Conservation (phyloP, 805 yeast species). For the Starmerella tilneyi region DNA sequence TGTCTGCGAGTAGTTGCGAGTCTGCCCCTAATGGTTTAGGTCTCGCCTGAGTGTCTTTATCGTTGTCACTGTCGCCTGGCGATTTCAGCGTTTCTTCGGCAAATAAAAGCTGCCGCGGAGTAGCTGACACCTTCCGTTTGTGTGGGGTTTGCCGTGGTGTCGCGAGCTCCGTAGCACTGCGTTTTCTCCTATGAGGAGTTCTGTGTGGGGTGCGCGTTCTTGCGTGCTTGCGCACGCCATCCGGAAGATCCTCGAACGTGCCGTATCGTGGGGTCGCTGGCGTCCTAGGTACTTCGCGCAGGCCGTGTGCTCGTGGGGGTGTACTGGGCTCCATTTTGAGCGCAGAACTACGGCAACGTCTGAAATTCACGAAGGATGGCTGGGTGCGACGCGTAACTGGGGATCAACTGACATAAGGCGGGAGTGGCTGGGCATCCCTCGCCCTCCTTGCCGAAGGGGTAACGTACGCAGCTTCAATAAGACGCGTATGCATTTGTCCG, state of each 20-base stretch:
- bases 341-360: background rate
- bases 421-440: constrained; percentile 1
- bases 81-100: background rate
- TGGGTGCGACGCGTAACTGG: constrained; percentile 4
- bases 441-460: background rate
- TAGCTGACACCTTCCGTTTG: constrained; percentile 1
- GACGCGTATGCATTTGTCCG: background rate
- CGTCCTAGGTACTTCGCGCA: constrained; percentile 21
- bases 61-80: background rate
- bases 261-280: constrained; percentile 27
- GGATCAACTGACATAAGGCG: background rate
- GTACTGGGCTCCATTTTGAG: constrained; percentile 23
- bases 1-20: no score
- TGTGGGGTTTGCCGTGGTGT: constrained; percentile 22
- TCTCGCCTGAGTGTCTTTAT: background rate
- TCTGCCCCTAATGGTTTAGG: background rate
- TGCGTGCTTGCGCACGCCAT: constrained; percentile 9
- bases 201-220: constrained; percentile 1
- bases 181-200: background rate
- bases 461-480: background rate
- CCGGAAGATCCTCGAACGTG: constrained; percentile 23
- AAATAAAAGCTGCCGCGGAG: constrained; percentile 1
- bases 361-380: background rate
- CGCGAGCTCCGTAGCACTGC: constrained; percentile 5
- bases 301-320: constrained; percentile 22